Conservation (phyloP, 345 rosid genomes). For the Conringia planisiliqua region DNA sequence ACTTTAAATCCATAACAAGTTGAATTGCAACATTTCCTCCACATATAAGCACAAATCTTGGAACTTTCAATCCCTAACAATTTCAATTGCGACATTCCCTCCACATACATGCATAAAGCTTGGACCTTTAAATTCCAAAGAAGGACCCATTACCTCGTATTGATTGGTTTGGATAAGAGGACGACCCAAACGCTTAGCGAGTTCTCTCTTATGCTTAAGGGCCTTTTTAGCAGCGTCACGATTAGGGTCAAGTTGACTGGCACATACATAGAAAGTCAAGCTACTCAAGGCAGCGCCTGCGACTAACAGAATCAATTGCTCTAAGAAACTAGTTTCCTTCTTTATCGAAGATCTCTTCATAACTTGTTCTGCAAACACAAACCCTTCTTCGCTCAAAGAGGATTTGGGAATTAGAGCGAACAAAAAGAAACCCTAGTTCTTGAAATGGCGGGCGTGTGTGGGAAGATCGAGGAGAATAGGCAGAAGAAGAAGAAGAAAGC, state of each 20-base stretch:
- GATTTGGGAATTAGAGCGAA: constrained; percentile 1
- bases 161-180: constrained; percentile 84
- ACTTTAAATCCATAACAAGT: not conserved
- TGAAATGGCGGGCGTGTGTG: not conserved
- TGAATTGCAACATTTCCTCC: not conserved
- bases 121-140: not conserved
- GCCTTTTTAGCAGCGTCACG: constrained; percentile 88
- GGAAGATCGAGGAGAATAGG: not conserved
- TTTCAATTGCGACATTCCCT: no score
- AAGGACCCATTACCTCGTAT: constrained; percentile 53
- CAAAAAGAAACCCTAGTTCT: not conserved
- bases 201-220: constrained; percentile 77
- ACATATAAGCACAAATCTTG: not conserved
- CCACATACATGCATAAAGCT: no score
- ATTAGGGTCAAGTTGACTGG: constrained; percentile 80
- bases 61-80: no score
- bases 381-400: not conserved
- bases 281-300: constrained; percentile 97
- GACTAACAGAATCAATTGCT: constrained; percentile 72
- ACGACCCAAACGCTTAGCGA: constrained; percentile 81
- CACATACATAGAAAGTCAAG: constrained; percentile 70
- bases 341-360: constrained; percentile 56
- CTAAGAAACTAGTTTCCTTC: constrained; percentile 49
- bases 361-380: not conserved
- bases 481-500: constrained; percentile 14